Evolutionary conservation across 192 early-diverging fungal genomes (phyloP).

Genomic region (Podila epigama): DNA sequence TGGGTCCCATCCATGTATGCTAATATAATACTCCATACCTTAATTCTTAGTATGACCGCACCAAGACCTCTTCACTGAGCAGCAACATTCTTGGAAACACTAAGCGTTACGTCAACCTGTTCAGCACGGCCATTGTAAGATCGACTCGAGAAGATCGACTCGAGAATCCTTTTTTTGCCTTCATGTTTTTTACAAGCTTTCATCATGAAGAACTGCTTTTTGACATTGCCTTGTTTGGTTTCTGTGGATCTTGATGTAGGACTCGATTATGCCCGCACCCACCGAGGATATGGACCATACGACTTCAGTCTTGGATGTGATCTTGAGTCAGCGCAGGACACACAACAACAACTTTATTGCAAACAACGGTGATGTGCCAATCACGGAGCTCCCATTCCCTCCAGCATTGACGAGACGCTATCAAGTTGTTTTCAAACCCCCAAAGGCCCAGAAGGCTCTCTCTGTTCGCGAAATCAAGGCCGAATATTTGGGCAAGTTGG

Average conservation of each 20-base stretch:
- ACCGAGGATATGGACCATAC: constrained; percentile 64
- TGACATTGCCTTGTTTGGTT: background rate
- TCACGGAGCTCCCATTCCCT: constrained; percentile 68
- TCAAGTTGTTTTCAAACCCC: constrained; percentile 83
- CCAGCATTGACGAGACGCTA: constrained; percentile 86
- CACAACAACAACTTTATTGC: constrained; percentile 60
- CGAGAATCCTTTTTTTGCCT: background rate
- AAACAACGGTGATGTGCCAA: constrained; percentile 38
- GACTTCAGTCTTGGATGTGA: constrained; percentile 87
- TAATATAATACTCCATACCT: too few relatives aligned
- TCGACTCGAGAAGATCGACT: background rate
- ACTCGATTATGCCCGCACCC: constrained; percentile 58
- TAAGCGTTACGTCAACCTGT: constrained; percentile 84
- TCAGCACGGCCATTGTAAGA: constrained; percentile 75
- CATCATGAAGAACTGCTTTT: background rate
- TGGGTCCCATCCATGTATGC: background rate
- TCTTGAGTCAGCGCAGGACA: constrained; percentile 84
- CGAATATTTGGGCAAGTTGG: constrained; percentile 80
- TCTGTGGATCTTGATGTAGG: constrained; percentile 10
- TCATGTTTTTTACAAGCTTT: background rate
- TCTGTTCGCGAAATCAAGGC: constrained; percentile 91
- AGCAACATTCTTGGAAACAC: constrained; percentile 84
- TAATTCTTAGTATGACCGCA: constrained; percentile 48
- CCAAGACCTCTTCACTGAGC: constrained; percentile 52
- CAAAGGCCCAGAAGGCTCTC: constrained; percentile 61